Conservation (phyloP, 2,329 filamentous ascomycete genomes). For the Septoria petroselini region DNA sequence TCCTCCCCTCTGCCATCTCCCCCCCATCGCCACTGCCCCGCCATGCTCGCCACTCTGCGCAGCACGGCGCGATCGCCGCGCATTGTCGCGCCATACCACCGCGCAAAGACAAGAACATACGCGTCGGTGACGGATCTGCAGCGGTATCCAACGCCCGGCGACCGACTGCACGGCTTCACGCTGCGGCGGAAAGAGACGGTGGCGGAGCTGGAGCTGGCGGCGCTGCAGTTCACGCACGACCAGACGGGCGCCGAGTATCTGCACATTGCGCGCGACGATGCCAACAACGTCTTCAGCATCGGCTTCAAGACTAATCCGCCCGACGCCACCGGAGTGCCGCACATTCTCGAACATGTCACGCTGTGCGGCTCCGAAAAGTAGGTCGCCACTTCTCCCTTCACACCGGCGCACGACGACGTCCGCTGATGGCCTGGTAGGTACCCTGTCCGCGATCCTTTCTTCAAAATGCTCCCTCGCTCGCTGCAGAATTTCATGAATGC, state of each 20-base stretch:
- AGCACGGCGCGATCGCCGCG: constrained; percentile 26
- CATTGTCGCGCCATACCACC: constrained; percentile 26
- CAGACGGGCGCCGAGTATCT: constrained; percentile 95
- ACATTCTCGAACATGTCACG: constrained; percentile 97
- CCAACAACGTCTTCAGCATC: constrained; percentile 99
- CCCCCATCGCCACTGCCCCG: neutral
- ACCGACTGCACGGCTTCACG: constrained; percentile 90
- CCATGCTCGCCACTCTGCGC: constrained; percentile 29
- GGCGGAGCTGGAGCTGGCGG: constrained; percentile 88
- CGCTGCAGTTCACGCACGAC: constrained; percentile 85
- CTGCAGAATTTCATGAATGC: constrained; percentile 99
- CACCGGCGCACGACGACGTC: too few species aligned
- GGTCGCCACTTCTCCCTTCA: too few species aligned
- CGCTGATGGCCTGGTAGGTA: constrained; percentile 56
- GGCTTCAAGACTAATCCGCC: constrained; percentile 99
- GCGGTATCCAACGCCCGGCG: constrained; percentile 72
- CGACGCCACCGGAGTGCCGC: constrained; percentile 91
- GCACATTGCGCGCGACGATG: constrained; percentile 89
- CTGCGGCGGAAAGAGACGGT: constrained; percentile 85
- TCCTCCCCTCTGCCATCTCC: neutral
- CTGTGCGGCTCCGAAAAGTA: constrained; percentile 92
- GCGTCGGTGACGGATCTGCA: constrained; percentile 73
- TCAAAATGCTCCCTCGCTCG: constrained; percentile 98
- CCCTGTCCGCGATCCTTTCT: constrained; percentile 97
- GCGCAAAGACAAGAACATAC: constrained; percentile 42